Conservation (phyloP, 176 grass and related monocot species). For the Ensete glaucum region DNA sequence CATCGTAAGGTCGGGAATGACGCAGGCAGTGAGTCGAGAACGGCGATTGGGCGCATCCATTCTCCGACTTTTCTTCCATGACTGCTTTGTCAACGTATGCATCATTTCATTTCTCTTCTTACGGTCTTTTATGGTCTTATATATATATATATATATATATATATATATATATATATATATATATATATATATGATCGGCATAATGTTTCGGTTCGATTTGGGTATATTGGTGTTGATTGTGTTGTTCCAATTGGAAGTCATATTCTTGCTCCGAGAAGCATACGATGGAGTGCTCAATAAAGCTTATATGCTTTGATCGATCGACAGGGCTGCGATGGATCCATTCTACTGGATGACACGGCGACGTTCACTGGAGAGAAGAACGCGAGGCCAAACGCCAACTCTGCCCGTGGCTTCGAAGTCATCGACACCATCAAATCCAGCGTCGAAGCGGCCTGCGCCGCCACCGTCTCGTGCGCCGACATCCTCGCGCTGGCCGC, state of each 20-base stretch:
- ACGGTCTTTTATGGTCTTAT: too few species aligned
- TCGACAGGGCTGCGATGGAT: constrained; percentile 62
- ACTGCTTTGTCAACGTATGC: constrained; percentile 6
- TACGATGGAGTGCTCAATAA: too few species aligned
- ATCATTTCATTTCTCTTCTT: neutral
- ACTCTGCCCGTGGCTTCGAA: constrained; percentile 51
- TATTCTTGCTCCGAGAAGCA: too few species aligned
- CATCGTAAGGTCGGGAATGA: neutral
- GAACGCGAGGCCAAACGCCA: constrained; percentile 40
- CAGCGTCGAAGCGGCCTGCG: constrained; percentile 51
- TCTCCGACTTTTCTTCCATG: constrained; percentile 9
- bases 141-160: too few species aligned
- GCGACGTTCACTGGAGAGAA: constrained; percentile 60
- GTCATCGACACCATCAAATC: constrained; percentile 61
- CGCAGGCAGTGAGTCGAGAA: neutral
- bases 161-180: too few species aligned
- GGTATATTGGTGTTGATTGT: too few species aligned
- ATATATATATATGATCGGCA: too few species aligned
- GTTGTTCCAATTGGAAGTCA: too few species aligned
- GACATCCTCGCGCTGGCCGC: constrained; percentile 25
- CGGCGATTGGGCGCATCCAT: neutral
- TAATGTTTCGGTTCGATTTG: too few species aligned
- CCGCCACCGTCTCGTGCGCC: constrained; percentile 10
- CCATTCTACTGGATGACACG: constrained; percentile 61
- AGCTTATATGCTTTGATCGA: too few species aligned